These are phyloP conservation scores for Picochlorum sp. DNA, from an alignment of 139 green algal species.

Conservation along the genomic window DNA sequence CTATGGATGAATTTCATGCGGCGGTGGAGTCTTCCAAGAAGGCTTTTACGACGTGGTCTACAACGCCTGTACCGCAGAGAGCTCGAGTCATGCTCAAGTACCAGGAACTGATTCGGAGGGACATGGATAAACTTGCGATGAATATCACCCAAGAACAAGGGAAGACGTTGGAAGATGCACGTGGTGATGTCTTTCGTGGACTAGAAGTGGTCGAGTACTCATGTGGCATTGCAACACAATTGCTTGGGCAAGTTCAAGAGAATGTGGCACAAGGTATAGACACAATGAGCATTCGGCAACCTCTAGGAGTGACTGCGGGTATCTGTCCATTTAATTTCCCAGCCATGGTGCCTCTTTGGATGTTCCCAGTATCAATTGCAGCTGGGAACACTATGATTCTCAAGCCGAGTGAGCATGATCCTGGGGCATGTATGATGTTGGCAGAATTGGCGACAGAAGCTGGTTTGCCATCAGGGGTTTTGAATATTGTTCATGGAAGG, in stretches of 20 bases:
- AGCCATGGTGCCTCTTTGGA: conserved; percentile 73
- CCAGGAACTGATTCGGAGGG: conserved; percentile 68
- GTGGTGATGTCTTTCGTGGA: conserved; percentile 88
- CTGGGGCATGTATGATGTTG: conserved; percentile 71
- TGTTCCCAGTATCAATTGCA: conserved; percentile 71
- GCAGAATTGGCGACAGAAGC: conserved; percentile 70
- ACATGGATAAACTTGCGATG: conserved; percentile 83
- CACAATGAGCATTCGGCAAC: conserved; percentile 84
- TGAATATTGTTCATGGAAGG: conserved; percentile 74
- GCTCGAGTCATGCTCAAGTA: conserved; percentile 87
- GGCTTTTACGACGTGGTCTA: conserved; percentile 75
- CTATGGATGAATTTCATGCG: conserved; percentile 72
- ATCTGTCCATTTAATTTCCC: conserved; percentile 99
- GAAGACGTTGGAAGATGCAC: conserved; percentile 89
- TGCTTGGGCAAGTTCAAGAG: conserved; percentile 80
- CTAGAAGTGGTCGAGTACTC: conserved; percentile 95
- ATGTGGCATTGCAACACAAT: conserved; percentile 54
- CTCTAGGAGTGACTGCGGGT: conserved; percentile 78
- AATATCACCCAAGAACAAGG: conserved; percentile 86
- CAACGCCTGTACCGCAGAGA: conserved; percentile 63
- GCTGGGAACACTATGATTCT: conserved; percentile 83
- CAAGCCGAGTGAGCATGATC: conserved; percentile 80
- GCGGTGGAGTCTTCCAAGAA: conserved; percentile 70
- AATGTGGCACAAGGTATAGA: conserved; percentile 88
- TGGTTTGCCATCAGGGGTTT: conserved; percentile 30